Evolutionary conservation across 352 stramenopile genomes (phyloP).

Genomic region (Pythium phragmitis): DNA sequence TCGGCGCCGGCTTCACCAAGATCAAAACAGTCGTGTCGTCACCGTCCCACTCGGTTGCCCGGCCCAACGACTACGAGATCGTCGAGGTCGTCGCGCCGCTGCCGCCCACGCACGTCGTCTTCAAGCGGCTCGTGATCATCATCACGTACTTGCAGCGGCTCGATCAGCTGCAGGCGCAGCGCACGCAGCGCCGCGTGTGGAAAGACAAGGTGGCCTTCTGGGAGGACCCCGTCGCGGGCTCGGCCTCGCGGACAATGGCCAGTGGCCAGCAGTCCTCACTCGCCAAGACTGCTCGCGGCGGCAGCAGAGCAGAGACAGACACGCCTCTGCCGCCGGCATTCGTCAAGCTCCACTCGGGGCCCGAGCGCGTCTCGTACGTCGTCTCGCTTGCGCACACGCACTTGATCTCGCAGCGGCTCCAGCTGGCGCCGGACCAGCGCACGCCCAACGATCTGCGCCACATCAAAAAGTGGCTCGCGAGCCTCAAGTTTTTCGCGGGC

Average conservation of each 20-base stretch:
- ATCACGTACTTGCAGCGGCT: conserved; percentile 63
- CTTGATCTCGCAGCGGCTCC: conserved; percentile 37
- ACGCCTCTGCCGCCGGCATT: conserved; percentile 30
- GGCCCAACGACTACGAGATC: conserved; percentile 51
- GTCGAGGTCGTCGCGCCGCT: conserved; percentile 60
- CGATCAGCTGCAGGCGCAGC: conserved; percentile 45
- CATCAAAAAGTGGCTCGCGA: conserved; percentile 64
- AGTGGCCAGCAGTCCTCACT: background rate
- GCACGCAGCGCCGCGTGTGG: conserved; percentile 50
- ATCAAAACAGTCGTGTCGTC: conserved; percentile 56
- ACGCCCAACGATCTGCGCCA: conserved; percentile 44
- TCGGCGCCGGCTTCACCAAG: conserved; percentile 63
- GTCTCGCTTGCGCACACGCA: conserved; percentile 36
- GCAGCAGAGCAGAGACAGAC: background rate
- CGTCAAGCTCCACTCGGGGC: conserved; percentile 39
- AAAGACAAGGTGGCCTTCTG: conserved; percentile 40
- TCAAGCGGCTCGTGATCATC: conserved; percentile 51
- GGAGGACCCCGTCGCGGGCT: conserved; percentile 27
- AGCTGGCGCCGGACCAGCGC: conserved; percentile 36
- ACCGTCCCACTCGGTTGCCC: background rate
- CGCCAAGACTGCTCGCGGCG: no score
- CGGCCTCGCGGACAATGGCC: background rate
- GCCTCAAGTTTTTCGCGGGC: conserved; percentile 68
- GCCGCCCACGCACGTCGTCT: conserved; percentile 50
- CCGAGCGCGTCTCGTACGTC: conserved; percentile 36